Evolutionary conservation across 139 green algal genomes (phyloP).

Genomic region (Mesotaenium endlicherianum): DNA sequence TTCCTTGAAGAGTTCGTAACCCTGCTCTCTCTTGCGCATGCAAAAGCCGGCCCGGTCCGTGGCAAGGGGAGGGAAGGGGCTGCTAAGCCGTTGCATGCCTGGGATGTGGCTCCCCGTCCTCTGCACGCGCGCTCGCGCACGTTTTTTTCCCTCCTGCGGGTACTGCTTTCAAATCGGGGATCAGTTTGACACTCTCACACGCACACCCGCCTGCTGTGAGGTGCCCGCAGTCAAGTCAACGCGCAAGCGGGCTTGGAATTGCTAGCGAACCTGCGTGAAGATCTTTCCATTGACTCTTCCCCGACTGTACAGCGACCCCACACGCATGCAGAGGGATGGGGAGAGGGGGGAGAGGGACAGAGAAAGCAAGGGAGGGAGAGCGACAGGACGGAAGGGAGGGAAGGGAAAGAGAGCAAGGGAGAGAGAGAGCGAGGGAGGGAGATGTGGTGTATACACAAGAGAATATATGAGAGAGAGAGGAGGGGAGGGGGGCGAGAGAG

Average conservation of each 20-base stretch:
- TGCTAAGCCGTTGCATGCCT: no score
- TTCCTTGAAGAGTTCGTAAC: neutral
- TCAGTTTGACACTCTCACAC: neutral
- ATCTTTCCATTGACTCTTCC: no score
- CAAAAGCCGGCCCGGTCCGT: neutral
- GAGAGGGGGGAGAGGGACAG: neutral
- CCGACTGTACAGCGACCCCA: neutral
- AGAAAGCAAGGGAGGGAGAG: neutral
- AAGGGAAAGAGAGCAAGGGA: neutral
- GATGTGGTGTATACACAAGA: neutral
- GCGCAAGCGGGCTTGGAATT: neutral
- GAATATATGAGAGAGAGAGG: neutral
- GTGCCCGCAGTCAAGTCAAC: neutral
- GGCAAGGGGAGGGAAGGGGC: neutral
- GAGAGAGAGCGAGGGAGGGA: neutral
- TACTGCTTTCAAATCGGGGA: no score
- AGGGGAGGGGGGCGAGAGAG: neutral
- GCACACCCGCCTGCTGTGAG: neutral
- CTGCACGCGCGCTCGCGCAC: no score
- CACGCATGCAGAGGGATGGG: neutral
- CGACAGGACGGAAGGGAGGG: neutral
- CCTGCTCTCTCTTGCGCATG: neutral
- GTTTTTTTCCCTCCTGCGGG: no score
- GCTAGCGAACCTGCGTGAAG: no score
- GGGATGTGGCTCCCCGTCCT: no score